A percentile compares a stretch with the other conserved stretches of the same genome.
Evolutionary conservation across 2,329 filamentous ascomycete species (phyloP).

Genomic region (Cladobotryum protrusum): DNA sequence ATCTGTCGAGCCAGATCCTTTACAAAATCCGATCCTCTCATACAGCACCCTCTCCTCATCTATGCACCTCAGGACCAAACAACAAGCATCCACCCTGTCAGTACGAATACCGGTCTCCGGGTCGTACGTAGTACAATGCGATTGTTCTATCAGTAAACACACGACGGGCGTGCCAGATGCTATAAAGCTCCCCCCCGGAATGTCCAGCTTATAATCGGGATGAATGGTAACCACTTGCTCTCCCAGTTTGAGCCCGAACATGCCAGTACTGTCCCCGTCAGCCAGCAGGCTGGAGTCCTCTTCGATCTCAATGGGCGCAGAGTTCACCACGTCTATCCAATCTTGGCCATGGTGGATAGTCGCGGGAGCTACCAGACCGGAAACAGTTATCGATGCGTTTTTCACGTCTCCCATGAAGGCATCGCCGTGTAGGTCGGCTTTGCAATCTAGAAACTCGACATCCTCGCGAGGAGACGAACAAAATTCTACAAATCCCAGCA

Average conservation of each 20-base stretch:
- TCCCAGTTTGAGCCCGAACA: neutral
- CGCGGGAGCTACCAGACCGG: conserved; percentile 2
- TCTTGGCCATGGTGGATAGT: conserved; percentile 4
- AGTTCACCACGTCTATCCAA: neutral
- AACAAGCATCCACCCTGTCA: neutral
- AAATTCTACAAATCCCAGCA: conserved; percentile 3
- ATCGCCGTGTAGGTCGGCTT: conserved; percentile 2
- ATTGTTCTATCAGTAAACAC: conserved; percentile 4
- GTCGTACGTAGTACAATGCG: neutral
- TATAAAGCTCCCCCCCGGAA: neutral
- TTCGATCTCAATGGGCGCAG: neutral
- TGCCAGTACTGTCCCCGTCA: neutral
- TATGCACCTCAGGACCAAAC: neutral
- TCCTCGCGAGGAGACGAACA: conserved; percentile 1
- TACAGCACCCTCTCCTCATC: neutral
- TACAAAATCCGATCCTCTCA: conserved; percentile 3
- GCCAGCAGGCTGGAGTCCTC: neutral
- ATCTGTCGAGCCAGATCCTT: neutral
- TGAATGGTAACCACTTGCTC: neutral
- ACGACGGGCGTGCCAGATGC: conserved; percentile 1
- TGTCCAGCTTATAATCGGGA: conserved; percentile 5
- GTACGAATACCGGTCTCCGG: neutral
- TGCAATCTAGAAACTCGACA: conserved; percentile 4
- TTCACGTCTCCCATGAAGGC: conserved; percentile 6
- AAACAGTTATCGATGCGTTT: conserved; percentile 1